Evolutionary conservation across 768 basidiomycete genomes (phyloP).

Genomic region (Imleria badia): DNA sequence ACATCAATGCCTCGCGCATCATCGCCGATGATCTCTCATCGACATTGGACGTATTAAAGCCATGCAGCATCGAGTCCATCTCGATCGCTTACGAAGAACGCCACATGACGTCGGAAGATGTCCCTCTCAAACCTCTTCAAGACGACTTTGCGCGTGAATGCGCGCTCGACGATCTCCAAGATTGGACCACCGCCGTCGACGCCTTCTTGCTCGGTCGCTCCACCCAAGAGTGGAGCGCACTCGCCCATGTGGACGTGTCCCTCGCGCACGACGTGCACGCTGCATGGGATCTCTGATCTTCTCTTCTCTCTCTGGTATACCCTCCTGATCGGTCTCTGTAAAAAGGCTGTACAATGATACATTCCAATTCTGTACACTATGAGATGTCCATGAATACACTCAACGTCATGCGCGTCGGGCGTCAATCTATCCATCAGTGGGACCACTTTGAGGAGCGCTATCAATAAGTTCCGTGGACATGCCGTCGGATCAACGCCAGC

Average conservation of each 20-base stretch:
- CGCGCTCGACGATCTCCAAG: conserved; percentile 32
- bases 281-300: conserved; percentile 24
- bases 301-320: not conserved
- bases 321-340: not conserved
- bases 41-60: conserved; percentile 18
- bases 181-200: conserved; percentile 25
- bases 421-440: not conserved
- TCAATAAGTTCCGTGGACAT: no score
- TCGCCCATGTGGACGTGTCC: conserved; percentile 18
- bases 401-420: not conserved
- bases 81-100: conserved; percentile 21
- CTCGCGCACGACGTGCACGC: conserved; percentile 17
- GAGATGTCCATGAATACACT: no score
- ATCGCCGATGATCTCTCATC: conserved; percentile 20
- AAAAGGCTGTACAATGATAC: not conserved
- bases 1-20: conserved; percentile 29
- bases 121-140: conserved; percentile 1
- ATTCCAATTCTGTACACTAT: not conserved
- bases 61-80: conserved; percentile 22
- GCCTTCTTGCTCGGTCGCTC: conserved; percentile 17
- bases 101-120: not conserved
- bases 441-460: no score
- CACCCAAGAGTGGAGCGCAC: conserved; percentile 14
- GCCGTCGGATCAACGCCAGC: not conserved
- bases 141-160: conserved; percentile 31